Conservation (phyloP, 352 stramenopile genomes). For the Phytopythium kandeliae region DNA sequence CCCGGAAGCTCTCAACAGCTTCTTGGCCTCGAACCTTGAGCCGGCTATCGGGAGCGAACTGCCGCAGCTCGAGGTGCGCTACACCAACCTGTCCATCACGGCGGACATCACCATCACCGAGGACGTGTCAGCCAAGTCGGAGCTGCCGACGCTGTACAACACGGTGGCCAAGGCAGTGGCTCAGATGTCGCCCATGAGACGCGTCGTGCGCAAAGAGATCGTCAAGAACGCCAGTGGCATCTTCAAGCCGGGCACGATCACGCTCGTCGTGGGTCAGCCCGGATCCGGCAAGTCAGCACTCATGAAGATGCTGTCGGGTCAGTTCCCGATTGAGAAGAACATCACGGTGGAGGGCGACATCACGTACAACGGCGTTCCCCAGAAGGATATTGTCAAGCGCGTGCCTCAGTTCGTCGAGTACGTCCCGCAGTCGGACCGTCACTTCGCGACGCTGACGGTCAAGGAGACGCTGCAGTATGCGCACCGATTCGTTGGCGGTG, state of each 20-base stretch:
- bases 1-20: constrained; percentile 14
- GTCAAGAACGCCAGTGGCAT: constrained; percentile 17
- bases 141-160: constrained; percentile 33
- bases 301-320: constrained; percentile 18
- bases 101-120: constrained; percentile 20
- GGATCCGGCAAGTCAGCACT: constrained; percentile 20
- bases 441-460: constrained; percentile 18
- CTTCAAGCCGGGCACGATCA: constrained; percentile 21
- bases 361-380: constrained; percentile 13
- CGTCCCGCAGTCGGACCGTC: constrained; percentile 36
- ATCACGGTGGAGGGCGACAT: constrained; percentile 19
- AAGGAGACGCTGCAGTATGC: constrained; percentile 20
- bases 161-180: constrained; percentile 6
- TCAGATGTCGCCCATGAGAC: constrained; percentile 9
- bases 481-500: constrained; percentile 60
- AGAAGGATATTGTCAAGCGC: constrained; percentile 11
- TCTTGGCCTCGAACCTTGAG: constrained; percentile 13
- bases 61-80: constrained; percentile 23
- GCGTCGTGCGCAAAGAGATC: constrained; percentile 13
- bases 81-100: constrained; percentile 27
- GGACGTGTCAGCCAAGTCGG: constrained; percentile 8
- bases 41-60: constrained; percentile 12
- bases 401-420: constrained; percentile 20
- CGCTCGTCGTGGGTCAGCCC: constrained; percentile 12
- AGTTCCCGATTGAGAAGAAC: constrained; percentile 14